Evolutionary conservation across 179 eudicot genomes (phyloP), one percentile per base, ranked within the genome.

Genomic region (Nepenthes alata): DNA sequence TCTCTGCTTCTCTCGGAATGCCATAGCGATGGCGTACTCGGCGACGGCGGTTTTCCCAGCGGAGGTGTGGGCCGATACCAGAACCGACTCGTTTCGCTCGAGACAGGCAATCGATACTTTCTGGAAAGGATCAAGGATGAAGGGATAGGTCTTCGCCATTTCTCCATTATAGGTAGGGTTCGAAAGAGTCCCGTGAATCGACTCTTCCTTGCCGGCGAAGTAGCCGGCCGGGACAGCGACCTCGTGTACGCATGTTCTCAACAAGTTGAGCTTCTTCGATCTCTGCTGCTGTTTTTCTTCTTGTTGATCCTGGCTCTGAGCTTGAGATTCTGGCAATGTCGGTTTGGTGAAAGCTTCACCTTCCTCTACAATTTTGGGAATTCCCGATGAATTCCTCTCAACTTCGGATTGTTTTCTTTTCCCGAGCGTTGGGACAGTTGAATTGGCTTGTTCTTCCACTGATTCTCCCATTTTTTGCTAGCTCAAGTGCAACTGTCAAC

Each of bases 41-140:
- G 98, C 98, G 11, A 89, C 98, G 2, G 94, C 98, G 34, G 98
- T 89, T 74, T 89, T 93, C 0, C 98, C 98, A 5, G 97, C 97
- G 4, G 97, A 89, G 34, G 98, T 93, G 61, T 93, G 98, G 0
- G 99, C 99, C 0, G 97, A 90, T 14, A 94, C 99, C 55, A 94
- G 67, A 38, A 94, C 78, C 0, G 99, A 90, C 16, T 94, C 97
- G 6, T 83, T 76, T 1, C 99, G 84, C 58, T 94, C 99, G 14
- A 94, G 78, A 48, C 97, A 90, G 1, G 97, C 82, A 10, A 90
- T 72, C 8, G 99, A 90, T 49, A 90, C 78, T 35, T 70, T 64
- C 64, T 94, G 99, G 63, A 94, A 93, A 0, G 99, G 99, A 58
- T 93, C 99, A 39, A 93, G 91, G n/a, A 67, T 72, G 68, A 93